Evolutionary conservation across 2,329 filamentous ascomycete genomes (phyloP), one percentile per base, ranked within the genome.

Genomic region (Hortaea werneckii): DNA sequence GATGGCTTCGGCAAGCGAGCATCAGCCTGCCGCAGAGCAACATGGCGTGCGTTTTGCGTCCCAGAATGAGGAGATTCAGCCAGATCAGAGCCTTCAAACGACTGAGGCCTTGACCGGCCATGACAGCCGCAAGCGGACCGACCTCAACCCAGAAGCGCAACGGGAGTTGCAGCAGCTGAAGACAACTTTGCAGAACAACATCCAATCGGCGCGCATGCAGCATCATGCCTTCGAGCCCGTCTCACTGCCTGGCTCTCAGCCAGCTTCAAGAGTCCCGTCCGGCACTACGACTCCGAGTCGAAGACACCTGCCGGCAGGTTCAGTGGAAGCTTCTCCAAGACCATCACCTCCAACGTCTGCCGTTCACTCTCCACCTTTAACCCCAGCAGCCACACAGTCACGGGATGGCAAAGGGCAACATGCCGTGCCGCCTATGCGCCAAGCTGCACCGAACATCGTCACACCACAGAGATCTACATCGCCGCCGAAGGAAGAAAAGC

Each of bases 161-260:
- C 34, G 46, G 44, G 78, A 89, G 60, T 72, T 94, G 46, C 78
- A 77, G 54, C 80, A 80, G 49, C 70, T 95, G 50, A 82, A 85
- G 42, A 78, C 80, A 55, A 82, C 79, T 26, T 71, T 94, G 27
- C 83, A 87, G 53, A 79, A 80, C 51, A 80, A 83, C 56, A 75
- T 95, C 50, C 89, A 95, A 68, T 83, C 89, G 57, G 77, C 80
- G 47, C 80, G 89, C 52, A 79, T 94, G 73, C 85, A 84, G 62
- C 86, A 88, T 62, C 94, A 87, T 67, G 82, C 84, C 38, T 96
- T 89, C 60, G 89, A 95, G 63, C 83, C 90, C 30, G 82, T 95
- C 52, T 96, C 92, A 32, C 74, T 96, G 43, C 92, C 92, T 12
- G 75, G 80, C 58, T 96, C 92, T 34, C 74, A 95, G 49, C 90